Conservation (phyloP, 352 stramenopile genomes). For the Pythium phragmitis region DNA sequence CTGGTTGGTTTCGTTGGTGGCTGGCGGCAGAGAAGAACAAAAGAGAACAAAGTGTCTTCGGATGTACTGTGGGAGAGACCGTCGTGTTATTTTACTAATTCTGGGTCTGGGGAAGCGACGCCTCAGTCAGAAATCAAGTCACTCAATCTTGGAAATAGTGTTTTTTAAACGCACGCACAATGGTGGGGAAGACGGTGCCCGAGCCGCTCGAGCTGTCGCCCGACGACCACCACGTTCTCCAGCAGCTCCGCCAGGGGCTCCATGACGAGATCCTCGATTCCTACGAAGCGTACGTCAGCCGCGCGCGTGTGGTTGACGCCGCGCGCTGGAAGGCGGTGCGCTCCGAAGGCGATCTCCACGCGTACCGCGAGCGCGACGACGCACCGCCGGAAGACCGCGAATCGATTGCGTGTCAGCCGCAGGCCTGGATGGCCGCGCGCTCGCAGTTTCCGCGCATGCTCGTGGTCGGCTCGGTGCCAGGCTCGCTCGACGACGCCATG, state of each 20-base stretch:
- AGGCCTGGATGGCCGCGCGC: slow-evolving; percentile 10
- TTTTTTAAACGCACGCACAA: no score
- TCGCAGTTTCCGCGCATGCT: slow-evolving; percentile 22
- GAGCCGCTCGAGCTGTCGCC: slow-evolving; percentile 1
- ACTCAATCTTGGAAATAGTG: no score
- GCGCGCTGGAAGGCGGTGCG: slow-evolving; percentile 45
- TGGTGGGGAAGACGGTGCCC: not conserved
- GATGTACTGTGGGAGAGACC: no score
- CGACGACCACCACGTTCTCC: slow-evolving; percentile 4
- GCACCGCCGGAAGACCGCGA: not conserved
- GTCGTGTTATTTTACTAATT: no score
- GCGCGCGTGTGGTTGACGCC: slow-evolving; percentile 27
- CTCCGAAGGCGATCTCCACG: slow-evolving; percentile 34
- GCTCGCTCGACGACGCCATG: slow-evolving; percentile 57
- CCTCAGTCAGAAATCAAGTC: no score
- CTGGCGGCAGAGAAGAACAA: no score
- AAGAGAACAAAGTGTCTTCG: no score
- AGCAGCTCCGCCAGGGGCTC: slow-evolving; percentile 3
- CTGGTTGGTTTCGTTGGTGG: no score
- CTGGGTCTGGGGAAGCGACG: no score
- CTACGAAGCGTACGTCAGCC: slow-evolving; percentile 26
- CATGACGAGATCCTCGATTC: slow-evolving; percentile 29
- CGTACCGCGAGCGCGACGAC: slow-evolving; percentile 33
- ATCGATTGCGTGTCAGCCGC: not conserved
- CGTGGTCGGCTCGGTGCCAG: slow-evolving; percentile 38